A percentile compares a stretch with the other conserved stretches of the same genome.
Evolutionary conservation across 2,329 filamentous ascomycete genomes (phyloP).

Genomic region (Fusarium dlaminii): DNA sequence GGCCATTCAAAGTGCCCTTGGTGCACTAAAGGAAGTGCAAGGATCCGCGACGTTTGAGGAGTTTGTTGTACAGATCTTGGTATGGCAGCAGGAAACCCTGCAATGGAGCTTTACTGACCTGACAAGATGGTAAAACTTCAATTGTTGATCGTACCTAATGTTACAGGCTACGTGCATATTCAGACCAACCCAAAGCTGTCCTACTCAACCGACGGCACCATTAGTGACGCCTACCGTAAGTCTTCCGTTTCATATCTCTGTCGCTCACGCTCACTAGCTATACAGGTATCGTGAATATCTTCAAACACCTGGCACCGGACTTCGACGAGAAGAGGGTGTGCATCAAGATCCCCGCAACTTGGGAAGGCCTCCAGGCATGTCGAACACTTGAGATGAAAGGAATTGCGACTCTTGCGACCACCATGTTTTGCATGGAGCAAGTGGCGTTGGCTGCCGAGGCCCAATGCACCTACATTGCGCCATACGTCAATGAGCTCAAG

Average conservation of each 20-base stretch:
- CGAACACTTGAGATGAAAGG: slow-evolving; percentile 60
- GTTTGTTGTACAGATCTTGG: slow-evolving; percentile 65
- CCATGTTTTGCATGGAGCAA: slow-evolving; percentile 70
- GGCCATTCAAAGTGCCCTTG: slow-evolving; percentile 39
- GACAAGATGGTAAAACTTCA: slow-evolving; percentile 65
- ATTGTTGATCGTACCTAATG: slow-evolving; percentile 58
- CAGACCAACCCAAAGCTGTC: slow-evolving; percentile 68
- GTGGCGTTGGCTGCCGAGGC: slow-evolving; percentile 66
- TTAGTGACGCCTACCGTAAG: slow-evolving; percentile 62
- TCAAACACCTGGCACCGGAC: slow-evolving; percentile 32
- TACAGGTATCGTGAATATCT: slow-evolving; percentile 57
- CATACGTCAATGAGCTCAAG: slow-evolving; percentile 72
- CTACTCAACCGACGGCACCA: slow-evolving; percentile 59
- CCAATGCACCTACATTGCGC: slow-evolving; percentile 69
- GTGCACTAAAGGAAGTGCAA: slow-evolving; percentile 28
- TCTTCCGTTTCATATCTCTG: accelerated
- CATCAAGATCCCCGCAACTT: slow-evolving; percentile 71
- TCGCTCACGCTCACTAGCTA: neutral
- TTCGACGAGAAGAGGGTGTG: slow-evolving; percentile 61
- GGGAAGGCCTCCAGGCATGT: slow-evolving; percentile 71
- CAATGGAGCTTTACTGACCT: neutral
- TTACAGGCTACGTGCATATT: slow-evolving; percentile 65
- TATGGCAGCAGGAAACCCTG: slow-evolving; percentile 37
- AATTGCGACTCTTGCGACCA: slow-evolving; percentile 69
- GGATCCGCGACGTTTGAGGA: slow-evolving; percentile 49